These are phyloP conservation scores for Pilaira anomala DNA, from an alignment of 192 early-diverging fungal genomes.

Conservation along the genomic window DNA sequence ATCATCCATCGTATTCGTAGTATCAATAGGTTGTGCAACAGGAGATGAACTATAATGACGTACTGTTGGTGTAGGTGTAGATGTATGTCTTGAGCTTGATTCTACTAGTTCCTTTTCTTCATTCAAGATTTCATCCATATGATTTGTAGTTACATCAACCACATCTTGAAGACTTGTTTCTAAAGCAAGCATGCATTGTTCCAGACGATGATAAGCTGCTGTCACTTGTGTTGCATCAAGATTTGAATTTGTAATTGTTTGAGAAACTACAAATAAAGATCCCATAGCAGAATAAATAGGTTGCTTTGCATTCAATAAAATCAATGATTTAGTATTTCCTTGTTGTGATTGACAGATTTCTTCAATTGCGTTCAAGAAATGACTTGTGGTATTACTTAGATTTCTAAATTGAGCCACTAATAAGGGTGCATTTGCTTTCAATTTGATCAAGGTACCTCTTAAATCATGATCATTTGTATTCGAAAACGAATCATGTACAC, in stretches of 20 bases:
- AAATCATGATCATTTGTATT: background rate
- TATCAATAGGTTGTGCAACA: background rate
- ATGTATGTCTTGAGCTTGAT: too few relatives aligned
- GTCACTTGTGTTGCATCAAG: slow-evolving; percentile 1
- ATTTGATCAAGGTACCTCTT: background rate
- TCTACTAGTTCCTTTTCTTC: too few relatives aligned
- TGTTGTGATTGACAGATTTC: background rate
- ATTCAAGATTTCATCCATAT: background rate
- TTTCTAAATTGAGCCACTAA: slow-evolving; percentile 39
- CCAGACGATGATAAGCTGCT: background rate
- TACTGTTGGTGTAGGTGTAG: background rate
- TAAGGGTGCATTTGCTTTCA: slow-evolving; percentile 27
- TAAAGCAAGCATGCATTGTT: background rate
- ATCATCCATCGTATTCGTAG: background rate
- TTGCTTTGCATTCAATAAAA: slow-evolving; percentile 12
- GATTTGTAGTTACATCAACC: background rate
- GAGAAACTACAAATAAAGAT: slow-evolving; percentile 23
- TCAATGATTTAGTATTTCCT: background rate
- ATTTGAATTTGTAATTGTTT: slow-evolving; percentile 26
- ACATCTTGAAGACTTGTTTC: slow-evolving; percentile 4
- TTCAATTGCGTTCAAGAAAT: slow-evolving; percentile 29
- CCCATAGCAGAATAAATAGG: slow-evolving; percentile 32
- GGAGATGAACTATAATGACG: background rate
- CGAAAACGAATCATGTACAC: background rate
- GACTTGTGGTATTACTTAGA: slow-evolving; percentile 30